Percentiles rank a stretch among this genome's conserved stretches.
These are phyloP conservation scores for Phialophora tarda DNA, from an alignment of 2,329 filamentous ascomycete species.

Conservation along the genomic window DNA sequence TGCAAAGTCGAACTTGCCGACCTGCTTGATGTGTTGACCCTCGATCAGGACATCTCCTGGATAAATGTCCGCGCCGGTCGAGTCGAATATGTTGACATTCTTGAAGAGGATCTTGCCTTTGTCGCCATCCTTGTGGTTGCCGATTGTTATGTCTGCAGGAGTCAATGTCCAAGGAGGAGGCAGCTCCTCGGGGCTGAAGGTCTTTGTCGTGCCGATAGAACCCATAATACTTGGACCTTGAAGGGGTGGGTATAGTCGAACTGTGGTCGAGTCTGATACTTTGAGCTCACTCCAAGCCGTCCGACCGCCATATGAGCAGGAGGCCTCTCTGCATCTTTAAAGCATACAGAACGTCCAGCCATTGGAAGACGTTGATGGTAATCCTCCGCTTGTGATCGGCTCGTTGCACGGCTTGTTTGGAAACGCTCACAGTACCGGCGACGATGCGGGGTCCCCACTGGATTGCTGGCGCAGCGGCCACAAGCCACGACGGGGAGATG, in stretches of 20 bases:
- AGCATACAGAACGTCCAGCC: slow-evolving; percentile 5
- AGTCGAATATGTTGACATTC: slow-evolving; percentile 24
- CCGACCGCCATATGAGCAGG: neutral
- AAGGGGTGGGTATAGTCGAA: neutral
- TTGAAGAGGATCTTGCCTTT: slow-evolving; percentile 25
- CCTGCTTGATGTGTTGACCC: slow-evolving; percentile 16
- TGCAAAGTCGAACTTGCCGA: slow-evolving; percentile 17
- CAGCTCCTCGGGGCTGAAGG: slow-evolving; percentile 7
- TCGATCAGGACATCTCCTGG: slow-evolving; percentile 22
- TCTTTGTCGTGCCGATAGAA: slow-evolving; percentile 3
- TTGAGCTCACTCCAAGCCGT: neutral
- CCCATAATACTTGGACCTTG: slow-evolving; percentile 2
- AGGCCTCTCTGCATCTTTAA: neutral
- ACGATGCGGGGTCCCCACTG: slow-evolving; percentile 3
- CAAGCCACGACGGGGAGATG: slow-evolving; percentile 6
- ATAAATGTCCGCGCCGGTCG: slow-evolving; percentile 19
- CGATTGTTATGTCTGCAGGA: slow-evolving; percentile 14
- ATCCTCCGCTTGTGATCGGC: slow-evolving; percentile 5
- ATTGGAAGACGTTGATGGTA: neutral
- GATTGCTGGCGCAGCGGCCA: neutral
- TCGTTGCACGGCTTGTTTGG: neutral
- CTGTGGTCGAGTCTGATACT: neutral
- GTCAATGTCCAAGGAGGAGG: slow-evolving; percentile 13
- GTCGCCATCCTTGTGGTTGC: slow-evolving; percentile 23
- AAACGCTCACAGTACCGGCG: neutral